These are phyloP conservation scores for Botryotinia convoluta DNA, from an alignment of 2,329 filamentous ascomycete species.

Conservation along the genomic window DNA sequence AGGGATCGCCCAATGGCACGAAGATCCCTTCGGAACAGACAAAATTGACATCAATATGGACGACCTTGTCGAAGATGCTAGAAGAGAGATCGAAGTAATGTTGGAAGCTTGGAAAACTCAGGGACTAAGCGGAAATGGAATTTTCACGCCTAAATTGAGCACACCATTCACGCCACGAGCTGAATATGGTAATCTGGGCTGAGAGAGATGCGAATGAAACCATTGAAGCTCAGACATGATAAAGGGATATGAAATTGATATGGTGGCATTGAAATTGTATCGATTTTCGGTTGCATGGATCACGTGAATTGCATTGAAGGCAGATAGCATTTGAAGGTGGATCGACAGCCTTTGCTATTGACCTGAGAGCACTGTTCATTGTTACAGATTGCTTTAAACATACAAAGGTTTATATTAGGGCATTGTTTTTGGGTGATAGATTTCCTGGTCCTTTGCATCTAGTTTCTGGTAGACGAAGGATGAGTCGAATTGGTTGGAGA, in stretches of 20 bases:
- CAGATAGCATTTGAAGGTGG: neutral
- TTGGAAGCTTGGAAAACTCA: constrained; percentile 53
- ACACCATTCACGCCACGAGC: constrained; percentile 5
- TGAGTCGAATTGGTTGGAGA: neutral
- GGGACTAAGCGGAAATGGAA: constrained; percentile 23
- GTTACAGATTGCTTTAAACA: neutral
- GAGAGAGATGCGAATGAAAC: neutral
- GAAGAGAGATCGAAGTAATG: constrained; percentile 56
- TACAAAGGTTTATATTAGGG: neutral
- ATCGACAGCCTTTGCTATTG: too few relatives aligned
- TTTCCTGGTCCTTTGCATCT: neutral
- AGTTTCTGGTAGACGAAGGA: neutral
- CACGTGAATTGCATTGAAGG: neutral
- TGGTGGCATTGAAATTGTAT: neutral
- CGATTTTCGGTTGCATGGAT: neutral
- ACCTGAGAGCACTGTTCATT: neutral
- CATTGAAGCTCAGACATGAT: neutral
- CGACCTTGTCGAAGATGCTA: constrained; percentile 59
- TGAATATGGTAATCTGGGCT: constrained; percentile 12
- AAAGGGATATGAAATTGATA: neutral
- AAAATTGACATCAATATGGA: constrained; percentile 68
- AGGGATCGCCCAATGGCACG: constrained; percentile 50
- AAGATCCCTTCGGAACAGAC: constrained; percentile 65
- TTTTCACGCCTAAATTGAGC: constrained; percentile 1
- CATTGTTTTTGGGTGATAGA: neutral